Evolutionary conservation across 768 basidiomycete species (phyloP), one percentile per base, ranked within the genome.

Genomic region (Porpolomopsis calyptriformis): DNA sequence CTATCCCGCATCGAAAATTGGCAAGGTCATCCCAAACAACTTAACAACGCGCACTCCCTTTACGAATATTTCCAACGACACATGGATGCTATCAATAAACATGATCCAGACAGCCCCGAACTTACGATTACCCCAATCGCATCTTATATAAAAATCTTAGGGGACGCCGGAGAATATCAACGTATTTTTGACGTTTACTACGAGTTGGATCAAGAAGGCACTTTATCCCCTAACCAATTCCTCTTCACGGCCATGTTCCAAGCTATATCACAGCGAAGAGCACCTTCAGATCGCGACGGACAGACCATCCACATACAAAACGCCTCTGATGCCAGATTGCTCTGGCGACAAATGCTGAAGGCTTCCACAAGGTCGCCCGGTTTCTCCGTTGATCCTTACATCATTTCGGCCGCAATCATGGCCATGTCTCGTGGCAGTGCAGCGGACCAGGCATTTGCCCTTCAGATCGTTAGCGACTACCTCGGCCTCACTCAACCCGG

Each of bases 111-210:
- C 4, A 73, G 73, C 50, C 45, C 64, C 8, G 70, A 78, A n/a
- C 64, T 80, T 31, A 64, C 66, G n/a, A 55, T 66, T 8, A 57
- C 63, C 16, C 79, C 82, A 18, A 61, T 80, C 35, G 72, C 71
- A 27, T 57, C 67, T 36, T 91, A 88, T 57, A 73, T 90, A 38
- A 73, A 70, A 45, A 71, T 87, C 31, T 73, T 90, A 5, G 81
- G 77, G 42, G 69, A 70, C 27, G 71, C 76, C 5, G 72, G 73
- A 11, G 62, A 72, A 8, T 73, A 80, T 48, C 78, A 85, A 51
- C 74, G 74, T 47, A 72, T 87, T 12, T 85, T 86, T 52, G 84
- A 88, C 49, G 76, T 89, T 40, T 89, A 79, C 63, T 76, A 84
- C 51, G 69, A 69, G 11, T 61, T 90, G 58, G 78, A 80, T 45